Evolutionary conservation across 2,329 filamentous ascomycete species (phyloP).

Genomic region (Penicillium freii): DNA sequence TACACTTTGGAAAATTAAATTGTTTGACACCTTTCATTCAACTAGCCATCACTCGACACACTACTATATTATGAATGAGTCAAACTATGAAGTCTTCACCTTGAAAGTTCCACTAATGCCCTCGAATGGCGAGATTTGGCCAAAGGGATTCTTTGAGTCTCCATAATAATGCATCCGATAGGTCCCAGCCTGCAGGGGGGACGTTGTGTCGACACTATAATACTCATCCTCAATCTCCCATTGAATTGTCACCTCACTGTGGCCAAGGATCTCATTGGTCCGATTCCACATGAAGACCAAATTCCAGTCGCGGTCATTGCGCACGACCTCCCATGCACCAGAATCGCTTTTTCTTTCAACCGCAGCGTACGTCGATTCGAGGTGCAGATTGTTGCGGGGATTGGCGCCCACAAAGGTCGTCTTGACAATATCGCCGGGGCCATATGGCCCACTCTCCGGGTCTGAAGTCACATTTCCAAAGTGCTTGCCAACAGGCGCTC

Average conservation of each 20-base stretch:
- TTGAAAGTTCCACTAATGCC: slow-evolving; percentile 57
- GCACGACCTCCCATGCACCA: slow-evolving; percentile 62
- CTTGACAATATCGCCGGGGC: slow-evolving; percentile 60
- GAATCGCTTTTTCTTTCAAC: slow-evolving; percentile 62
- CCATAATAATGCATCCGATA: slow-evolving; percentile 84
- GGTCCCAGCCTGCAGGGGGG: slow-evolving; percentile 52
- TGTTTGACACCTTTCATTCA: background rate
- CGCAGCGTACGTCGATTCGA: slow-evolving; percentile 73
- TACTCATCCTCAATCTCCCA: slow-evolving; percentile 72
- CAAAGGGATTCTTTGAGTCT: slow-evolving; percentile 67
- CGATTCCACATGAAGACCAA: slow-evolving; percentile 78
- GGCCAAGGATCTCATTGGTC: slow-evolving; percentile 65
- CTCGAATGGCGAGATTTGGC: slow-evolving; percentile 65
- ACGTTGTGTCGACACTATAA: slow-evolving; percentile 39
- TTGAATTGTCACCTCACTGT: slow-evolving; percentile 72
- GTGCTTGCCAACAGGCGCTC: slow-evolving; percentile 59
- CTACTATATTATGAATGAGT: background rate
- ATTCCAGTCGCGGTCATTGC: slow-evolving; percentile 78
- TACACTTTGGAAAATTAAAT: background rate
- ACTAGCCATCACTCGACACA: background rate
- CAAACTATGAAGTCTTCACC: slow-evolving; percentile 23
- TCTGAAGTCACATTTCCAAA: slow-evolving; percentile 67
- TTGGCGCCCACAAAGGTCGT: slow-evolving; percentile 82
- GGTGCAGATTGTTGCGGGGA: slow-evolving; percentile 79
- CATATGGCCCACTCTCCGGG: slow-evolving; percentile 54